Percentiles rank a stretch among this genome's conserved stretches.
phyloP scores from a whole-genome alignment of 352 stramenopile genomes.

The Phytophthora tentaculata region DNA sequence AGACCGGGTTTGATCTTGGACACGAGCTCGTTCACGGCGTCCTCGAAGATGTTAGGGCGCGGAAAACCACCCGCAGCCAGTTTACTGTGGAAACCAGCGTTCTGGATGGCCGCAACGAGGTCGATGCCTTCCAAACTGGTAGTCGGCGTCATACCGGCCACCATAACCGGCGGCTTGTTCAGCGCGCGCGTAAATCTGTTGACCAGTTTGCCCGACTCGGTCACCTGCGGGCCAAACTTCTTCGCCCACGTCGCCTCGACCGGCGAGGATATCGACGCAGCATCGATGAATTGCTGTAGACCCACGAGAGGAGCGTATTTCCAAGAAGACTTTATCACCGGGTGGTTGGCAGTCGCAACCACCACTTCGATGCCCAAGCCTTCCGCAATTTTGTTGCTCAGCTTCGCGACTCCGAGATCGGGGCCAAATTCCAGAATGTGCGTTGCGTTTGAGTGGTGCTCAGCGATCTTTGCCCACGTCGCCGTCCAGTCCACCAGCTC shows the following conservation, averaged over 20 bases:
- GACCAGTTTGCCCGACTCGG: constrained; percentile 50
- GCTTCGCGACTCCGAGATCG: constrained; percentile 54
- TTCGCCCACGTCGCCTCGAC: constrained; percentile 53
- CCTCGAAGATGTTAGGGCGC: constrained; percentile 75
- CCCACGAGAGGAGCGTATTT: constrained; percentile 43
- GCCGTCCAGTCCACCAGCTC: constrained; percentile 67
- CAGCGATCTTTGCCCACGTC: constrained; percentile 52
- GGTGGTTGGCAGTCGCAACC: constrained; percentile 49
- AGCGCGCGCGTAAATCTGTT: constrained; percentile 81
- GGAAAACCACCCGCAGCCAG: constrained; percentile 79
- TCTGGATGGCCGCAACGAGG: constrained; percentile 81
- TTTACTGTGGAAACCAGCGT: constrained; percentile 84
- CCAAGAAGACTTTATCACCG: constrained; percentile 29
- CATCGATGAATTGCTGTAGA: constrained; percentile 50
- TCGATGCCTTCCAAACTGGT: constrained; percentile 83
- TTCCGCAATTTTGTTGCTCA: constrained; percentile 54
- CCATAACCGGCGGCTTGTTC: constrained; percentile 84
- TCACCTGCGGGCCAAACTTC: constrained; percentile 60
- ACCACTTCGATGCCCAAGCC: constrained; percentile 63
- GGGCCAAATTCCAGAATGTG: constrained; percentile 85
- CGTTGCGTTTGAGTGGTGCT: constrained; percentile 47
- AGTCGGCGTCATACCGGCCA: constrained; percentile 87
- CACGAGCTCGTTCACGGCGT: constrained; percentile 68
- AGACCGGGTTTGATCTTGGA: constrained; percentile 76
- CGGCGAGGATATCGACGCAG: constrained; percentile 9